A percentile compares a stretch with the other conserved stretches of the same genome.
Conservation (phyloP, 2,329 filamentous ascomycete genomes). For the Graphiopsis chlorocephala region DNA sequence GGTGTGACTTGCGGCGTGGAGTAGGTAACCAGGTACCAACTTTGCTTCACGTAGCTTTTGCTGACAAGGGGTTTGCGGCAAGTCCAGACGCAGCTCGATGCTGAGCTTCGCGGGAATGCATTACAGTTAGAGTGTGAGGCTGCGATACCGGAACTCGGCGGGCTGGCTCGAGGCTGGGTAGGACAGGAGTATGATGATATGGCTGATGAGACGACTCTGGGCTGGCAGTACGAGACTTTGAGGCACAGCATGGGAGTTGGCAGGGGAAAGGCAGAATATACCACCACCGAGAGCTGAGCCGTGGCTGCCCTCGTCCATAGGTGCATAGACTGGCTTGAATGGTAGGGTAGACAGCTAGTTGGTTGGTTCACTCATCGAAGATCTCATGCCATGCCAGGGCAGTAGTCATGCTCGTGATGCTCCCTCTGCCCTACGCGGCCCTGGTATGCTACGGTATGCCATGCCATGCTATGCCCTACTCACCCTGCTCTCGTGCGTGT, state of each 20-base stretch:
- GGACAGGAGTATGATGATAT: background rate
- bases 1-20: slow-evolving; percentile 2
- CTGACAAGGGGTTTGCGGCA: background rate
- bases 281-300: background rate
- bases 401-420: background rate
- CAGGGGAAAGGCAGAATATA: background rate
- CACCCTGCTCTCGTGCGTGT: background rate
- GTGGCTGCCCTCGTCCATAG: background rate
- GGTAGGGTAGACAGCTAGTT: background rate
- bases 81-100: background rate
- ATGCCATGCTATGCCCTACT: background rate
- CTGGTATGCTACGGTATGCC: background rate
- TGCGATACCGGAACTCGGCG: slow-evolving; percentile 1
- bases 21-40: slow-evolving; percentile 5
- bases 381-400: background rate
- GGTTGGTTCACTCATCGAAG: background rate
- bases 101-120: background rate
- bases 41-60: background rate
- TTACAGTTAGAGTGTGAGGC: background rate
- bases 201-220: background rate
- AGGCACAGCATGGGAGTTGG: background rate
- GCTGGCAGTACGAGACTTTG: background rate
- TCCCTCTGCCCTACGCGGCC: background rate
- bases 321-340: too few relatives aligned
- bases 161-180: background rate